A percentile compares a stretch with the other conserved stretches of the same genome.
These are phyloP conservation scores for Silybum marianum DNA, from an alignment of 129 eudicot species.

Conservation along the genomic window DNA sequence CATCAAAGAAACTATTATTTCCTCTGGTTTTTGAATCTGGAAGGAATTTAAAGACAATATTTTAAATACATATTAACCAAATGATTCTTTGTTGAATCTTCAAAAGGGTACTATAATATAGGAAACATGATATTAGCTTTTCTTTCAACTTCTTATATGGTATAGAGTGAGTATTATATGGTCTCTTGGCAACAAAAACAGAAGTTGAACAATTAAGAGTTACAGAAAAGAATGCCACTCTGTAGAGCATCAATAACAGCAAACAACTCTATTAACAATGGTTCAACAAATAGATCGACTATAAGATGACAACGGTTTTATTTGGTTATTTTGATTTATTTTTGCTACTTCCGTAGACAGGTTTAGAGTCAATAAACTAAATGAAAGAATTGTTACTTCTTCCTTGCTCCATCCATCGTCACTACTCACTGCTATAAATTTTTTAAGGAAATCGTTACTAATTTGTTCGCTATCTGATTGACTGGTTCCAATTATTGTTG, in stretches of 20 bases:
- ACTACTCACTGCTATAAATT: neutral
- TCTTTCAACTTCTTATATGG: neutral
- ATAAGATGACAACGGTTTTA: too few species aligned
- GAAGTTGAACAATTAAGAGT: conserved; percentile 6
- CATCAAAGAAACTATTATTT: neutral
- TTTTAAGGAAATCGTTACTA: neutral
- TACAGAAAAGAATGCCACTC: too few species aligned
- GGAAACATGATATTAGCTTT: neutral
- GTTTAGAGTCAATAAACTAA: too few species aligned
- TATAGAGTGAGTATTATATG: neutral
- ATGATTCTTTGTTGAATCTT: conserved; percentile 1
- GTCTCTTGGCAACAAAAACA: neutral
- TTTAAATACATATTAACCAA: neutral
- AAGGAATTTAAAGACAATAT: neutral
- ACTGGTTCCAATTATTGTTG: too few species aligned
- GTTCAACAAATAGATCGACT: too few species aligned
- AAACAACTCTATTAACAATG: neutral
- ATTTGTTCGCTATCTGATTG: neutral
- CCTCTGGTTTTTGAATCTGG: too few species aligned
- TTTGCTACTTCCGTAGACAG: too few species aligned
- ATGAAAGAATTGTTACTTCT: too few species aligned
- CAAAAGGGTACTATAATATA: neutral
- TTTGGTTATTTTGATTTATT: too few species aligned
- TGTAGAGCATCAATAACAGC: conserved; percentile 8
- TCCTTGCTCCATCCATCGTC: neutral